Evolutionary conservation across 805 yeast genomes (phyloP).

Genomic region (Lachancea sp.): DNA sequence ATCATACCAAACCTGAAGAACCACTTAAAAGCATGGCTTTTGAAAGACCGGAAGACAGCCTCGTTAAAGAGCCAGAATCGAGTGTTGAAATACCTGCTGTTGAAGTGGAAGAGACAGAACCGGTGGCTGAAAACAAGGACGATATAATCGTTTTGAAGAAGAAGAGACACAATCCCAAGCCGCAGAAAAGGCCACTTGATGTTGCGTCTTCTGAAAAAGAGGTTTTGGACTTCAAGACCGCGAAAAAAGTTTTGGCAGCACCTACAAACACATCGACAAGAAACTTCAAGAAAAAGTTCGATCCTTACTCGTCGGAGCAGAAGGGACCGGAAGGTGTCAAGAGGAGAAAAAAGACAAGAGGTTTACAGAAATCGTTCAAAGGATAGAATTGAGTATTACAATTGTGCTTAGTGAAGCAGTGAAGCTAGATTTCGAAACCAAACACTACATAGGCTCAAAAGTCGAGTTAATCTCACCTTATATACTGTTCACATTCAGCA

Average conservation of each 20-base stretch:
- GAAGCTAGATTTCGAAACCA: no score
- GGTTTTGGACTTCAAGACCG: conserved; percentile 40
- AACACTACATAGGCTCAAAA: no score
- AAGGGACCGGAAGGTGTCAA: conserved; percentile 53
- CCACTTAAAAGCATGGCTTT: not conserved
- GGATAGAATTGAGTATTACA: conserved; percentile 9
- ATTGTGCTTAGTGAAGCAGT: no score
- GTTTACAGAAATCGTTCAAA: conserved; percentile 28
- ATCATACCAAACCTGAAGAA: not conserved
- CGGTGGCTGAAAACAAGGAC: conserved; percentile 18
- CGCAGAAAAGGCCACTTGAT: conserved; percentile 4
- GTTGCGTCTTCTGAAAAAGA: conserved; percentile 14
- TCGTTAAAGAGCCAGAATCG: not conserved
- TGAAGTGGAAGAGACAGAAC: conserved; percentile 3
- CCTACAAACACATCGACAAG: conserved; percentile 12
- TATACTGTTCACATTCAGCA: no score
- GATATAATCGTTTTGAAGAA: conserved; percentile 39
- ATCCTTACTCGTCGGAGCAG: conserved; percentile 49
- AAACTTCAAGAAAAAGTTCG: conserved; percentile 37
- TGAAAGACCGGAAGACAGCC: not conserved
- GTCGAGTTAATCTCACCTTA: not conserved
- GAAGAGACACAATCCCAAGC: conserved; percentile 5
- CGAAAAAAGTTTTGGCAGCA: conserved; percentile 36
- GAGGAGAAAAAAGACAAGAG: conserved; percentile 30
- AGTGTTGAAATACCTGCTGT: no score